Conservation (phyloP, 805 yeast genomes). For the Brettanomyces nanus region DNA sequence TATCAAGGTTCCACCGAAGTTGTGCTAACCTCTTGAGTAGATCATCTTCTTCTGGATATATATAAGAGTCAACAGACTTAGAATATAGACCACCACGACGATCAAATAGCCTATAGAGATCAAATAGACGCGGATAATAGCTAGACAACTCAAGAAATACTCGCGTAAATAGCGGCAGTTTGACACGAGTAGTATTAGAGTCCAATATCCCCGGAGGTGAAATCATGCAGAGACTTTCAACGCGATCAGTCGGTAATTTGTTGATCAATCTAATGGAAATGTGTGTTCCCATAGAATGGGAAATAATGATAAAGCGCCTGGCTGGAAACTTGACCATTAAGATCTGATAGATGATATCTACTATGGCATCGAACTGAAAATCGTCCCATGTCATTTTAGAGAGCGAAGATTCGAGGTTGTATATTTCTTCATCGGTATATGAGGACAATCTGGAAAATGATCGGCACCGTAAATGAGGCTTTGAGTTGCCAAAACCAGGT, state of each 20-base stretch:
- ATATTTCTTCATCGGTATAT: conserved; percentile 13
- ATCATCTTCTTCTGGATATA: conserved; percentile 25
- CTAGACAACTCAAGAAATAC: conserved; percentile 26
- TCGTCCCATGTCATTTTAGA: conserved; percentile 31
- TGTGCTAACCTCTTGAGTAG: conserved; percentile 43
- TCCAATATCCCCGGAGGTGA: conserved; percentile 34
- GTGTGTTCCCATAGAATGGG: conserved; percentile 55
- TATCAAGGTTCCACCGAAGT: conserved; percentile 63
- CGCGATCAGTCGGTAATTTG: conserved; percentile 28
- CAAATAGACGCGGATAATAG: conserved; percentile 39
- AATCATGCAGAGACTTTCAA: conserved; percentile 40
- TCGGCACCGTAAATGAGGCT: conserved; percentile 12
- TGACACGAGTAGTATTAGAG: background rate
- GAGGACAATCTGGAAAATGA: conserved; percentile 17
- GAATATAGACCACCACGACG: conserved; percentile 57
- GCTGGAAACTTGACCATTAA: conserved; percentile 32
- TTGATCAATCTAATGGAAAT: conserved; percentile 33
- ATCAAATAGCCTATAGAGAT: conserved; percentile 49
- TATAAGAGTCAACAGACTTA: conserved; percentile 49
- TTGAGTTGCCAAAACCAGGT: conserved; percentile 78
- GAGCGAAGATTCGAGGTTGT: conserved; percentile 21
- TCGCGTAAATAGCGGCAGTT: conserved; percentile 12
- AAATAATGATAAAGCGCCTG: conserved; percentile 36
- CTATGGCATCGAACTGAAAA: conserved; percentile 34
- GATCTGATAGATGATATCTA: conserved; percentile 30